Evolutionary conservation across 352 stramenopile genomes (phyloP), one percentile per base, ranked within the genome.

Genomic region (Globisporangium perplexum): DNA sequence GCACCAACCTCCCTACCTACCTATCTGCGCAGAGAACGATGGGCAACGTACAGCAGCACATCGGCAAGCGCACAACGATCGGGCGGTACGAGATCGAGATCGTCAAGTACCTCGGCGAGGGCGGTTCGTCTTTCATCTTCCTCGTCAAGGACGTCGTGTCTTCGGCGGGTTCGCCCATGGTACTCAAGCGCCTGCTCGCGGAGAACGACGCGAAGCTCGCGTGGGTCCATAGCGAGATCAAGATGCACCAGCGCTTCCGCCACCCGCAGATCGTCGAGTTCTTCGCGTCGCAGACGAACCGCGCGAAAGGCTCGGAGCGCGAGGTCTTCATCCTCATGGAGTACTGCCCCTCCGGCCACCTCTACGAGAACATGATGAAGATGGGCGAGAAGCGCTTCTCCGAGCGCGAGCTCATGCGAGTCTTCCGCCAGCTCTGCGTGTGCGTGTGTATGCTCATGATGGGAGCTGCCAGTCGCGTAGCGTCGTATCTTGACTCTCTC

Each of bases 301-400:
- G 70, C 31, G 63, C 69, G 24, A 54, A 53, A 35, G 60, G 63
- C 50, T 53, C 52, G 11, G 77, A 88, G 65, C 80, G 50, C 43
- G 93, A 98, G 60, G 91, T 98, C 50, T 88, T 95, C 50, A 97
- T 98, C 59, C 69, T 98, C 53, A 98, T 99, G 89, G 96, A 98
- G 68, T 98, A 96, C 65, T 98, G 93, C 56, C 82, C 95, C 20
- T 78, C 87, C 7, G 96, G 96, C 11, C 91, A 97, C 62, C 63
- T 98, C 35, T 83, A 98, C 47, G 88, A 98, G 46, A 93, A 97
- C 52, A 95, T 97, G 66, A 82, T 83, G 38, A 86, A 90, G 53
- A 90, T 98, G 74, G 83, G 77, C 22, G 68, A 74, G 35, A 81
- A 81, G 55, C 67, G 72, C 35, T 89, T 92, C 61, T 60, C 61